Evolutionary conservation across 2,329 filamentous ascomycete species (phyloP).

Genomic region (Coleophoma crateriformis): DNA sequence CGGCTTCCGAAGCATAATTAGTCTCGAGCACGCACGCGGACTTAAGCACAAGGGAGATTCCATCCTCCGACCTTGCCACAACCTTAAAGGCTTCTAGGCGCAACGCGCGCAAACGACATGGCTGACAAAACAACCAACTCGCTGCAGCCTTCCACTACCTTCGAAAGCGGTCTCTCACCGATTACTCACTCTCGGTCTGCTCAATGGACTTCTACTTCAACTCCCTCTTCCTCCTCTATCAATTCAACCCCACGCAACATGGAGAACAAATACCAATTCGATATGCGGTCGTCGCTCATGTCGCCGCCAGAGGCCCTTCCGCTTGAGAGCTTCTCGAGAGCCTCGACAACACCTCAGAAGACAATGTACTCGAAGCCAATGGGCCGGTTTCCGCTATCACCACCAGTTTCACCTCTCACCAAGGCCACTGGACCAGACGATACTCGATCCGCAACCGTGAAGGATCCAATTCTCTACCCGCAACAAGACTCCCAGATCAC

Average conservation of each 20-base stretch:
- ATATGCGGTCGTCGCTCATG: slow-evolving; percentile 45
- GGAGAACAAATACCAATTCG: slow-evolving; percentile 17
- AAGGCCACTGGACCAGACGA: slow-evolving; percentile 15
- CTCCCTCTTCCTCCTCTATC: slow-evolving; percentile 11
- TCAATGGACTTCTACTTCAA: slow-evolving; percentile 9
- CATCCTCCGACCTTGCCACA: slow-evolving; percentile 14
- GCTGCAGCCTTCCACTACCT: slow-evolving; percentile 21
- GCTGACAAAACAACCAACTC: slow-evolving; percentile 19
- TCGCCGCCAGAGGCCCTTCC: slow-evolving; percentile 53
- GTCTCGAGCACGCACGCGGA: slow-evolving; percentile 7
- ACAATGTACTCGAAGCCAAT: slow-evolving; percentile 27
- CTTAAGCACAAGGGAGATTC: slow-evolving; percentile 14
- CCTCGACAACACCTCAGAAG: slow-evolving; percentile 5
- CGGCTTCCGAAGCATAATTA: slow-evolving; percentile 4
- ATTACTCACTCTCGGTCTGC: slow-evolving; percentile 12
- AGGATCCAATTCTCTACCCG: slow-evolving; percentile 50
- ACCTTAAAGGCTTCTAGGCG: slow-evolving; percentile 8
- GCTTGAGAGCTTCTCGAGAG: slow-evolving; percentile 41
- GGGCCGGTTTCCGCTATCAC: slow-evolving; percentile 44
- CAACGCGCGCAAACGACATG: slow-evolving; percentile 15
- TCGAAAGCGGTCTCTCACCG: slow-evolving; percentile 17
- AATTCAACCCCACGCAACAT: slow-evolving; percentile 17
- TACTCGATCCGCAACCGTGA: slow-evolving; percentile 27
- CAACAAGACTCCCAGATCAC: slow-evolving; percentile 30
- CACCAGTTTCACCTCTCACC: slow-evolving; percentile 50